phyloP scores from a whole-genome alignment of 306 rosid species.

The Gillenia trifoliata region DNA sequence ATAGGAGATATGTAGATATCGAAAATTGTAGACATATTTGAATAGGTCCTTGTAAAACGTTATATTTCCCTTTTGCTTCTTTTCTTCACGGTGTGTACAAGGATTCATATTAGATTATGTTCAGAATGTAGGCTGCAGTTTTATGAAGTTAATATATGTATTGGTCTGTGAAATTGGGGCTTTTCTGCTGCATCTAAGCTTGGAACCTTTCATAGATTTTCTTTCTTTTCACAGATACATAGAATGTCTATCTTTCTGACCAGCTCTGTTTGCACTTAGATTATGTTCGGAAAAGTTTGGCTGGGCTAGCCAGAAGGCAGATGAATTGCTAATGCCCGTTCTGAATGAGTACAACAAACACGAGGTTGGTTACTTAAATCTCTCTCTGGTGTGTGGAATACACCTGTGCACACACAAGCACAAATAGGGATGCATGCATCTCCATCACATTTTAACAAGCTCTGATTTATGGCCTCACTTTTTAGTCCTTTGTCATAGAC shows the following conservation, averaged over 20 bases:
- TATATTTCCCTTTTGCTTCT: not conserved
- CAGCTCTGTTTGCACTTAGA: conserved; percentile 37
- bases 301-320: conserved; percentile 80
- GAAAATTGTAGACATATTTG: too few relatives aligned
- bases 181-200: not conserved
- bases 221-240: not conserved
- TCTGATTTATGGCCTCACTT: conserved; percentile 5
- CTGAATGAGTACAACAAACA: conserved; percentile 73
- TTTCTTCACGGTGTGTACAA: not conserved
- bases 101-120: not conserved
- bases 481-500: not conserved
- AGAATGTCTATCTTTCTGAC: conserved; percentile 2
- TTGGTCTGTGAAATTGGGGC: not conserved
- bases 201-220: not conserved
- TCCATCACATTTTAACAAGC: not conserved
- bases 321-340: conserved; percentile 84
- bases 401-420: not conserved
- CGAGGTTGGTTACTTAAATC: conserved; percentile 49
- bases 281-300: conserved; percentile 96
- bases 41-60: not conserved
- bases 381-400: not conserved
- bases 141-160: not conserved
- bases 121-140: not conserved
- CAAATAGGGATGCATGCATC: not conserved
- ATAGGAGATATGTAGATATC: not conserved